A percentile compares a stretch with the other conserved stretches of the same genome.
These are phyloP conservation scores for Leccinum arenicola DNA, from an alignment of 768 basidiomycete genomes.

Conservation along the genomic window DNA sequence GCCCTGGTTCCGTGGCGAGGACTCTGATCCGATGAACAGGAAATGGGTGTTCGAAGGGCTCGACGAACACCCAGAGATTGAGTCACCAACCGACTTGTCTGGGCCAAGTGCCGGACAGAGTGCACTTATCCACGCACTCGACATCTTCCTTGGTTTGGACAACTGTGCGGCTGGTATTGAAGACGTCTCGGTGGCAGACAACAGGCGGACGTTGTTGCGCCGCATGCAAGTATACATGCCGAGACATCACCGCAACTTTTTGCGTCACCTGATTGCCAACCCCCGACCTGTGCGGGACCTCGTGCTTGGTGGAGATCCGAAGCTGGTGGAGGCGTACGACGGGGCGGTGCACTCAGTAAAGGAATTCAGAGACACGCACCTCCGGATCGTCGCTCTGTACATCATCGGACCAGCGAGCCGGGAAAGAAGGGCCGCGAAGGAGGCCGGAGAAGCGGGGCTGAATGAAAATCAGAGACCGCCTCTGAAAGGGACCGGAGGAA, in stretches of 20 bases:
- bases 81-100: conserved; percentile 53
- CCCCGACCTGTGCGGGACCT: conserved; percentile 61
- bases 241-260: conserved; percentile 72
- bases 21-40: conserved; percentile 44
- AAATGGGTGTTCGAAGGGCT: conserved; percentile 63
- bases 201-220: conserved; percentile 48
- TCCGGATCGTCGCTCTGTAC: conserved; percentile 71
- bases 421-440: conserved; percentile 10
- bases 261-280: conserved; percentile 59
- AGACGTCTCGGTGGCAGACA: conserved; percentile 5
- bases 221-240: conserved; percentile 87
- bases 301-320: conserved; percentile 33
- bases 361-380: conserved; percentile 72
- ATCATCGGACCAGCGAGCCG: conserved; percentile 65
- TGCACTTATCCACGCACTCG: conserved; percentile 57
- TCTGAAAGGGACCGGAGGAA: conserved; percentile 77
- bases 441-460: conserved; percentile 6
- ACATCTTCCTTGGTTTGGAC: conserved; percentile 70
- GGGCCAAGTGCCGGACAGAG: conserved; percentile 86
- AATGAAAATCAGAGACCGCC: conserved; percentile 23
- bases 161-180: conserved; percentile 30
- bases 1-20: conserved; percentile 80
- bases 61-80: conserved; percentile 42
- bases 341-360: conserved; percentile 61
- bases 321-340: conserved; percentile 59